phyloP scores from a whole-genome alignment of 1,284 basidiomycete genomes.

The Marasmius fiardii region DNA sequence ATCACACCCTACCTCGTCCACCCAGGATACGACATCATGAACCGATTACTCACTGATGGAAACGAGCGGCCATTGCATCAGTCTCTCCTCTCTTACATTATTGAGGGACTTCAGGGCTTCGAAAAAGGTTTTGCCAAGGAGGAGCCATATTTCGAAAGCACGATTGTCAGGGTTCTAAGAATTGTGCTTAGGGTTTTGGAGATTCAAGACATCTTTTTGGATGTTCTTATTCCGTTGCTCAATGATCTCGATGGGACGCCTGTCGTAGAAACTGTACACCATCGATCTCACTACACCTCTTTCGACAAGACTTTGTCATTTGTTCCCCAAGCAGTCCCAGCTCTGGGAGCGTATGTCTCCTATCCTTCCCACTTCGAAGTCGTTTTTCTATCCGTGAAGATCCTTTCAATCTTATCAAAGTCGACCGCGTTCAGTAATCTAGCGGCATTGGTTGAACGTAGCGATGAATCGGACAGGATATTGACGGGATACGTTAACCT shows the following conservation, averaged over 20 bases:
- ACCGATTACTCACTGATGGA: conserved; percentile 70
- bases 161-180: conserved; percentile 78
- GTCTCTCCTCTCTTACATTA: conserved; percentile 73
- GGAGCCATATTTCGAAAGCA: conserved; percentile 69
- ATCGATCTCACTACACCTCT: conserved; percentile 67
- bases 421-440: conserved; percentile 64
- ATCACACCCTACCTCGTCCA: conserved; percentile 63
- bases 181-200: conserved; percentile 83
- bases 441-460: conserved; percentile 79
- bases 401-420: conserved; percentile 67
- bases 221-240: conserved; percentile 82
- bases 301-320: conserved; percentile 85
- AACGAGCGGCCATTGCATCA: conserved; percentile 55
- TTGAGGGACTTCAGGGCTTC: conserved; percentile 74
- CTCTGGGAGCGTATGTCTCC: conserved; percentile 80
- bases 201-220: conserved; percentile 86
- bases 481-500: conserved; percentile 75
- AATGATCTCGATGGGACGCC: conserved; percentile 59
- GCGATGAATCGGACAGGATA: conserved; percentile 84
- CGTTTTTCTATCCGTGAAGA: conserved; percentile 77
- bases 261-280: conserved; percentile 49
- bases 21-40: conserved; percentile 87
- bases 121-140: conserved; percentile 68
- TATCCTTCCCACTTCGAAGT: conserved; percentile 74
- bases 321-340: conserved; percentile 72